Evolutionary conservation across 164 flowering plant species (phyloP), one percentile per base, ranked within the genome.

Genomic region (Piper longum): DNA sequence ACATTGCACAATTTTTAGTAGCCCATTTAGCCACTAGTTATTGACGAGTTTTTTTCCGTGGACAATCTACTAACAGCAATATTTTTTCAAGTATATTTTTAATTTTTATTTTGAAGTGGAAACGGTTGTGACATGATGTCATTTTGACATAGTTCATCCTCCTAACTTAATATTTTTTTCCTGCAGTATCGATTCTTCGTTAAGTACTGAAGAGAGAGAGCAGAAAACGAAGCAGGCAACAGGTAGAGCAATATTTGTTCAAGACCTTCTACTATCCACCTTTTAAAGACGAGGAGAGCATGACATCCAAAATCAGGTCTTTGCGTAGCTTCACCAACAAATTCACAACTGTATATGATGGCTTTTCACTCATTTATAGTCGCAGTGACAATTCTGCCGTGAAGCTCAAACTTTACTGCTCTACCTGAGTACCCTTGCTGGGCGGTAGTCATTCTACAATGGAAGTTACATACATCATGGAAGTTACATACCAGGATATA

Each of bases 151-250:
- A 48, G 52, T 48, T 48, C 8, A 44, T 44, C 48, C 52, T 48
- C 9, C 8, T 48, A 2, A 14, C 52, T 48, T 0, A 48, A 9
- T 64, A 40, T 40, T 69, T n/a, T 64, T 66, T 59, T 19, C 52
- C 63, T 65, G 76, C 86, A 89, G 96, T 72, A 78, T 85, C 59
- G 87, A 85, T 69, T 76, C 90, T 52, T 79, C 85, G 2, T 73
- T 86, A 74, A 86, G 85, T 73, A 43, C 59, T 43, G 96, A 89
- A 75, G 96, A 89, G 81, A 76, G 86, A 61, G 80, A 89, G 65
- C 78, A 75, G 72, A 79, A 83, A 81, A 81, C 78, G 65, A 75
- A 63, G 65, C 90, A 86, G 74, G 92, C 80, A 19, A 70, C 83
- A 26, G 89, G 81, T 36, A 79, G 88, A 78, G 85, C 91, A 16